These are phyloP conservation scores for Astrocystis sublimbata DNA, from an alignment of 495 filamentous ascomycete genomes.

Conservation along the genomic window DNA sequence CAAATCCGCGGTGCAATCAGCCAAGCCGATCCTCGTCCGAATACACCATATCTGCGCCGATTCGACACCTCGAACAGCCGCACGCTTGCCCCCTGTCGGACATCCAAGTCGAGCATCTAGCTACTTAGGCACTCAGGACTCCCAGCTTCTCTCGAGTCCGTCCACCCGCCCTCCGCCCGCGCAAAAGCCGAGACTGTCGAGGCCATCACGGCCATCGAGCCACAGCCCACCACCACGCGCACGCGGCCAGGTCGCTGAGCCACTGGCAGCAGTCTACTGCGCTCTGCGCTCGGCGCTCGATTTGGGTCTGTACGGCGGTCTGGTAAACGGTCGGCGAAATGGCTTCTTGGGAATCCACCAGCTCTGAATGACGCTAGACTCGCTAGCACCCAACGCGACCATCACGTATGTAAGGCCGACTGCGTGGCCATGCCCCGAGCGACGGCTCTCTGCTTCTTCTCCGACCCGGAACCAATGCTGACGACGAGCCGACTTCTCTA, in stretches of 20 bases:
- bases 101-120: background rate
- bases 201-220: background rate
- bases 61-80: slow-evolving; percentile 6
- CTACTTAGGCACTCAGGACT: too few species aligned
- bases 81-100: background rate
- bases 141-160: too few species aligned
- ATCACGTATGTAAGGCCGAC: slow-evolving; percentile 28
- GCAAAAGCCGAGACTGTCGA: background rate
- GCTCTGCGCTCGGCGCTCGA: background rate
- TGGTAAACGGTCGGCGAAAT: slow-evolving; percentile 10
- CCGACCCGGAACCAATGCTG: slow-evolving; percentile 7
- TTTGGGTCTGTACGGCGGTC: background rate
- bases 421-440: background rate
- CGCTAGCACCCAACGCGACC: slow-evolving; percentile 20
- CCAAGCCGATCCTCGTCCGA: background rate
- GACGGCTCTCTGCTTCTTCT: too few species aligned
- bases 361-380: slow-evolving; percentile 27
- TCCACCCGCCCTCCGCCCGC: too few species aligned
- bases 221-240: background rate
- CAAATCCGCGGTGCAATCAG: background rate
- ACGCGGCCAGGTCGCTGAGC: background rate
- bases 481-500: slow-evolving; percentile 17
- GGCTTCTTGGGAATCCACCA: slow-evolving; percentile 10
- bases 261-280: background rate
- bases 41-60: background rate